A percentile compares a stretch with the other conserved stretches of the same genome.
phyloP scores from a whole-genome alignment of 257 asterid genomes.

The Scutellaria baicalensis region DNA sequence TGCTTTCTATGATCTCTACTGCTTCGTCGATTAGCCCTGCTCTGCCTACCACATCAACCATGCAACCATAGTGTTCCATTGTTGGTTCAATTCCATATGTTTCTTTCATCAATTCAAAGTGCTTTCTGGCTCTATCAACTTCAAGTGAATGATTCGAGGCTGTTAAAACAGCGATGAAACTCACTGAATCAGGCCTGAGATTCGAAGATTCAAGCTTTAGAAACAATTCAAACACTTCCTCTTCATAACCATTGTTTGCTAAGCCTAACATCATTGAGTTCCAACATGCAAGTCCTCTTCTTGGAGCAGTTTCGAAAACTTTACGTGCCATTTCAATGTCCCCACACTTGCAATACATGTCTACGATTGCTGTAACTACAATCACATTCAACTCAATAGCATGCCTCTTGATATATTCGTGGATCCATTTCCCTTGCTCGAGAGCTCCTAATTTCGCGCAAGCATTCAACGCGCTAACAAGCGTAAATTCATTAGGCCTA shows the following conservation, averaged over 20 bases:
- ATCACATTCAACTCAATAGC: conserved; percentile 35
- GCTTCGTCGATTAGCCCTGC: conserved; percentile 67
- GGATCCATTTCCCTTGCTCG: conserved; percentile 71
- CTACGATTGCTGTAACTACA: conserved; percentile 46
- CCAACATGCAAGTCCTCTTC: conserved; percentile 57
- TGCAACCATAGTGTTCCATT: conserved; percentile 58
- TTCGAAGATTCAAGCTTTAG: conserved; percentile 28
- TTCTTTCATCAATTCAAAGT: conserved; percentile 35
- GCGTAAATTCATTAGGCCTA: conserved; percentile 42
- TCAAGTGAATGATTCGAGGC: conserved; percentile 53
- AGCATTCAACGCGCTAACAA: conserved; percentile 65
- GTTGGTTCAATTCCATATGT: conserved; percentile 35
- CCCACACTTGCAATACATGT: conserved; percentile 74
- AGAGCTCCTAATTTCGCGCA: conserved; percentile 56
- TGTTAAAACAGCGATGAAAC: conserved; percentile 39
- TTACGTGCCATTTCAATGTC: conserved; percentile 24
- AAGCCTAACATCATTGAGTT: conserved; percentile 69
- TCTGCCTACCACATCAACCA: conserved; percentile 63
- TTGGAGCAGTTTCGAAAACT: conserved; percentile 24
- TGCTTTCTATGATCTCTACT: conserved; percentile 31
- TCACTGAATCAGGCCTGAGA: conserved; percentile 45
- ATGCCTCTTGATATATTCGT: conserved; percentile 35
- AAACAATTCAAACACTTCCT: conserved; percentile 41
- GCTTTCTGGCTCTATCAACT: conserved; percentile 42
- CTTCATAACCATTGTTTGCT: conserved; percentile 49